These are phyloP conservation scores for Talaromyces liani DNA, from an alignment of 495 filamentous ascomycete genomes.

Conservation along the genomic window DNA sequence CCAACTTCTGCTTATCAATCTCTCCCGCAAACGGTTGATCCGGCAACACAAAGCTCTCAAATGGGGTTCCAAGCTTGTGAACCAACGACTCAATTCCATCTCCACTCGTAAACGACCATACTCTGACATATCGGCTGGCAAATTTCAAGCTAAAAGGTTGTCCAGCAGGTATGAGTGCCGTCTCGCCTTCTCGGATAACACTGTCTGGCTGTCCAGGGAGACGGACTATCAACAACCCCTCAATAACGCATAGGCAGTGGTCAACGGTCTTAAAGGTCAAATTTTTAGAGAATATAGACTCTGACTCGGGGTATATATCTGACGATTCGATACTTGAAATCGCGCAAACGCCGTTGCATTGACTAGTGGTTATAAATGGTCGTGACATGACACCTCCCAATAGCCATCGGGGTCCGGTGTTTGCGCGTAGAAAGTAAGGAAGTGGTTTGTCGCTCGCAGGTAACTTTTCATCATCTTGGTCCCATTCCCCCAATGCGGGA, in stretches of 20 bases:
- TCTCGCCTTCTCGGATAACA: slow-evolving; percentile 24
- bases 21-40: not conserved
- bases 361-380: slow-evolving; percentile 35
- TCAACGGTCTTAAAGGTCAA: slow-evolving; percentile 32
- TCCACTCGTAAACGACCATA: slow-evolving; percentile 36
- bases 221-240: slow-evolving; percentile 29
- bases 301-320: slow-evolving; percentile 16
- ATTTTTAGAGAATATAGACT: slow-evolving; percentile 20
- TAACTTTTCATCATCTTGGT: slow-evolving; percentile 29
- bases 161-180: slow-evolving; percentile 33
- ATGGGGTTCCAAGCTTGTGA: not conserved
- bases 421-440: slow-evolving; percentile 34
- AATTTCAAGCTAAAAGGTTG: slow-evolving; percentile 30
- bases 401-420: slow-evolving; percentile 35
- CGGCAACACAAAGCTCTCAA: not conserved
- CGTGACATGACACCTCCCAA: slow-evolving; percentile 36
- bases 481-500: slow-evolving; percentile 33
- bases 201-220: slow-evolving; percentile 23
- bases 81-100: slow-evolving; percentile 17
- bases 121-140: slow-evolving; percentile 31
- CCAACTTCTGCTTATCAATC: not conserved
- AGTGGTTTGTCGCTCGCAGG: slow-evolving; percentile 21
- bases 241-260: slow-evolving; percentile 31
- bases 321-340: slow-evolving; percentile 40
- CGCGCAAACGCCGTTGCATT: slow-evolving; percentile 34